Percentiles rank a stretch among this genome's conserved stretches.
These are phyloP conservation scores for Drechslera avenae DNA, from an alignment of 2,329 filamentous ascomycete genomes.

Conservation along the genomic window DNA sequence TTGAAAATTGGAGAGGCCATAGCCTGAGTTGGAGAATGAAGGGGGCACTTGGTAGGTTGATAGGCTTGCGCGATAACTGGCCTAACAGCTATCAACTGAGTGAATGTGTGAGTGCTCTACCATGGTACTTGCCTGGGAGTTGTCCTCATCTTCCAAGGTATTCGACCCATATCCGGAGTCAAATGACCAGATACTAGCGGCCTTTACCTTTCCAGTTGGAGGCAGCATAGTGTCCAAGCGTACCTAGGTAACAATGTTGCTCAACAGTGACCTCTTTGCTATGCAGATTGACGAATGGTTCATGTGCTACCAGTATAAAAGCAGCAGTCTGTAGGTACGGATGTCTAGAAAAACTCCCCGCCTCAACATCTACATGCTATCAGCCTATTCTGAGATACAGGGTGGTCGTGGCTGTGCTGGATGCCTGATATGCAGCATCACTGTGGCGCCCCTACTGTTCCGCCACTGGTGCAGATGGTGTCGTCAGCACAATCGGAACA, in stretches of 20 bases:
- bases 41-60: neutral
- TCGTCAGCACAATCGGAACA: too few species aligned
- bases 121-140: slow-evolving; percentile 4
- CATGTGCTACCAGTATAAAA: neutral
- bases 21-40: slow-evolving; percentile 1
- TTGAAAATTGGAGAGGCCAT: slow-evolving; percentile 16
- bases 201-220: slow-evolving; percentile 26
- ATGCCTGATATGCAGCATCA: slow-evolving; percentile 14
- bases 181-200: slow-evolving; percentile 39
- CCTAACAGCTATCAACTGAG: slow-evolving; percentile 15
- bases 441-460: slow-evolving; percentile 13
- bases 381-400: slow-evolving; percentile 24
- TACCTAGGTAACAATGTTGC: slow-evolving; percentile 4
- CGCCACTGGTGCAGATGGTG: slow-evolving; percentile 15
- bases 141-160: slow-evolving; percentile 23
- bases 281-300: neutral
- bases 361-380: slow-evolving; percentile 1
- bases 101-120: neutral
- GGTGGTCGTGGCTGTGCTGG: slow-evolving; percentile 31
- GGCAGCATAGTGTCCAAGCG: slow-evolving; percentile 28
- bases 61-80: slow-evolving; percentile 6
- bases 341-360: slow-evolving; percentile 1
- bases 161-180: slow-evolving; percentile 44
- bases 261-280: neutral
- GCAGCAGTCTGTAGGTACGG: slow-evolving; percentile 4